Base-by-base conservation (phyloP, 176 grass and related monocot species). In the Avena sativa region DNA sequence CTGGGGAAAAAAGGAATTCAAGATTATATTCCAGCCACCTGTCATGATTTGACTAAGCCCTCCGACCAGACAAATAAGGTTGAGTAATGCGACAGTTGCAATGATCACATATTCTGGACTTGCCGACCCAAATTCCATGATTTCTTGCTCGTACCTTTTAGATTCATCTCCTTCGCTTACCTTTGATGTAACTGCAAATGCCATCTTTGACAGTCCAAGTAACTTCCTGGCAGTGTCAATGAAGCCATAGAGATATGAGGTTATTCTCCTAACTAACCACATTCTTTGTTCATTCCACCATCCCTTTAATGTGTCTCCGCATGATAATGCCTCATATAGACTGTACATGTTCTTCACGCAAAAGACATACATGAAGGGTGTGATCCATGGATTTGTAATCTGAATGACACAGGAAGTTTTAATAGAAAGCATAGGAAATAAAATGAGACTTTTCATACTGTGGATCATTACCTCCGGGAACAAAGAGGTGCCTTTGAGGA, bases 211-310 rank as follows among this genome's bases (percentile, higher is more conserved):
- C 12, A 96, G 52, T 82, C 89, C 89, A 62, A 93, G 26, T 44
- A 93, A 12, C 20, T 88, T 92, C n/a, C 91, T 53, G 46, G 83
- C 40, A 48, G 79, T 84, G 19, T 91, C 91, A 57, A 84, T 74
- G n/a, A 25, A 7, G 28, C 77, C 86, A 52, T 86, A 95, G n/a
- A 93, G 88, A 62, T 92, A 98, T 0, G 93, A 92, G 73, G 91
- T 92, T 79, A 87, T 85, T 88, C 93, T 95, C 82, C 23, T 93
- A 26, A 95, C 50, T 30, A 98, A 20, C 96, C 86, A 92, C 75
- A 89, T 92, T 59, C 91, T 88, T 81, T 96, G 94, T 73, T 74
- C 89, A 48, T 96, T 96, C 92, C 94, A 96, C 92, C 92, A 96
- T 38, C 88, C 88, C 76, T 44, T 86, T 23, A 87, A 67, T 19